These are phyloP conservation scores for Phytophthora idaei DNA, from an alignment of 352 stramenopile genomes.

Conservation along the genomic window DNA sequence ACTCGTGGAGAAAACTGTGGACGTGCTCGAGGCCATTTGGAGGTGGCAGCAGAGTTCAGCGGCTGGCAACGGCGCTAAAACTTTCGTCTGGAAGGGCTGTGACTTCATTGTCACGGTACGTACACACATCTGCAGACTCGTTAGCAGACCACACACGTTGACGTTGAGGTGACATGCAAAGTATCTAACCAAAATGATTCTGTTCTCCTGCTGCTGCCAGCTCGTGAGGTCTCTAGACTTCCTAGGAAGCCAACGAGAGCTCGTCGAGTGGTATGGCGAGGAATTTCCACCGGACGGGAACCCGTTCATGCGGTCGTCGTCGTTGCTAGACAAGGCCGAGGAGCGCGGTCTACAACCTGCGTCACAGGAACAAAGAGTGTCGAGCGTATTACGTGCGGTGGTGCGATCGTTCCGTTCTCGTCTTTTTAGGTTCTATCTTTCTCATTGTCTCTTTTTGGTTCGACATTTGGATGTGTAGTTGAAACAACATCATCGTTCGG, in stretches of 20 bases:
- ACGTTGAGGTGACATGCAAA: conserved; percentile 9
- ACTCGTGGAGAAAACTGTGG: conserved; percentile 38
- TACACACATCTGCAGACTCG: not conserved
- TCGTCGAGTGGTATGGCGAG: conserved; percentile 75
- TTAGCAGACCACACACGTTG: conserved; percentile 6
- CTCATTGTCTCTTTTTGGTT: conserved; percentile 15
- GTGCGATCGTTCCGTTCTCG: conserved; percentile 22
- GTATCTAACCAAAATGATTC: conserved; percentile 11
- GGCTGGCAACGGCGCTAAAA: not conserved
- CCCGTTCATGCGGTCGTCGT: conserved; percentile 63
- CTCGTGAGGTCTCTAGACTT: conserved; percentile 61
- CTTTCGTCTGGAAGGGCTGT: conserved; percentile 64
- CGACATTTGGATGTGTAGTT: conserved; percentile 22
- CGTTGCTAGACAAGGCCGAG: conserved; percentile 52
- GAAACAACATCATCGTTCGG: conserved; percentile 37
- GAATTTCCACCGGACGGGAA: conserved; percentile 74
- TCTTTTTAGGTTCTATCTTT: conserved; percentile 12
- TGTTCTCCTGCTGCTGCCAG: conserved; percentile 25
- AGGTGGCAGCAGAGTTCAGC: conserved; percentile 35
- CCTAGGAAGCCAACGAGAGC: conserved; percentile 35
- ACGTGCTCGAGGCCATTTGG: conserved; percentile 46
- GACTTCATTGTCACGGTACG: conserved; percentile 52
- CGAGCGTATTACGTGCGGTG: conserved; percentile 37
- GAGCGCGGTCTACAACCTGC: conserved; percentile 39
- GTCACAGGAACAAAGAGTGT: not conserved